phyloP scores from a whole-genome alignment of 208 protist species.

The Naegleria gruberi region DNA sequence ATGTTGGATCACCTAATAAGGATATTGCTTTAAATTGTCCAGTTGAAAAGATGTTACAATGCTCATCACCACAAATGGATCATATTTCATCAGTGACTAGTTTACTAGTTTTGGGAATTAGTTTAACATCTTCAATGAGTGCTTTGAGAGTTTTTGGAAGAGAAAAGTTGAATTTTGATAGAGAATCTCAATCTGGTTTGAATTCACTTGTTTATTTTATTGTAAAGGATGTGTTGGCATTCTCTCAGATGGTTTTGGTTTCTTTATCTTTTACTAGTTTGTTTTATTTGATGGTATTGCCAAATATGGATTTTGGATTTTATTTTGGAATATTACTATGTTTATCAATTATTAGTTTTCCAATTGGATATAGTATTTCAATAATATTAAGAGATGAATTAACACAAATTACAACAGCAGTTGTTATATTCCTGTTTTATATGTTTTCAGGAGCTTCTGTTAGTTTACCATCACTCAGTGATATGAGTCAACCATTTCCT shows the following conservation, averaged over 20 bases:
- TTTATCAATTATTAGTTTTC: neutral
- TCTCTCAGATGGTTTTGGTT: neutral
- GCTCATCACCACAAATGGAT: too few relatives aligned
- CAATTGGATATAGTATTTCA: neutral
- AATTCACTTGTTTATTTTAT: neutral
- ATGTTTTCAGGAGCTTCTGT: neutral
- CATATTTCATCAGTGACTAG: neutral
- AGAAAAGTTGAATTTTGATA: neutral
- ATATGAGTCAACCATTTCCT: neutral
- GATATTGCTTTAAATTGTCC: too few relatives aligned
- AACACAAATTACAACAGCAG: neutral
- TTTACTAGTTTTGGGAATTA: neutral
- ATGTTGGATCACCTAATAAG: too few relatives aligned
- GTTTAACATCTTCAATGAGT: neutral
- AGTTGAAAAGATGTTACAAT: too few relatives aligned
- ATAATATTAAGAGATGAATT: neutral
- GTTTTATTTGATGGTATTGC: neutral
- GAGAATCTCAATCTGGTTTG: neutral
- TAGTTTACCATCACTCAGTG: neutral
- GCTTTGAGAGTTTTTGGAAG: constrained; percentile 5
- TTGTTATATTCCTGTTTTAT: neutral
- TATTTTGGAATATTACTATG: neutral
- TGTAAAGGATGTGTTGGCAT: neutral
- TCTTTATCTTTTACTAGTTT: neutral
- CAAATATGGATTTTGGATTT: neutral